Percentiles rank a stretch among this genome's conserved stretches.
Evolutionary conservation across 176 grass and related monocot species (phyloP).

Genomic region (Pontederia paniculata): DNA sequence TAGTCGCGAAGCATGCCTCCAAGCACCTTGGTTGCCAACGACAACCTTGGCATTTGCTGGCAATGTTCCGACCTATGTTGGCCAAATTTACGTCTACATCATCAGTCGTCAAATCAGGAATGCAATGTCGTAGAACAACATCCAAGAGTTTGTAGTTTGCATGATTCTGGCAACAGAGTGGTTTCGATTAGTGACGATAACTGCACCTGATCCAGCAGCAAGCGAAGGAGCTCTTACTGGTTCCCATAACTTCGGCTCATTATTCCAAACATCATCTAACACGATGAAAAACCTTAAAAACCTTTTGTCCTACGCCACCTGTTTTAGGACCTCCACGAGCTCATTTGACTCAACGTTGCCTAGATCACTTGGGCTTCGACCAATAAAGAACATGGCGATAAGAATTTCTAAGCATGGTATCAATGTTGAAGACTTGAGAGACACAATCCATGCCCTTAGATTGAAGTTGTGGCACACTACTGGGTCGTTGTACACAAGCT

Average conservation of each 20-base stretch:
- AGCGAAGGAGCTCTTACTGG: conserved; percentile 3
- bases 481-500: conserved; percentile 30
- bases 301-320: not conserved
- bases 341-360: conserved; percentile 2
- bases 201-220: conserved; percentile 2
- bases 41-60: conserved; percentile 32
- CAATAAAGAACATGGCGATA: conserved; percentile 10
- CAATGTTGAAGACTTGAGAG: conserved; percentile 27
- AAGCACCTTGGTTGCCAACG: conserved; percentile 30
- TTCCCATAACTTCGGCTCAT: conserved; percentile 9
- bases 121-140: conserved; percentile 30
- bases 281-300: conserved; percentile 38
- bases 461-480: conserved; percentile 15
- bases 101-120: conserved; percentile 2
- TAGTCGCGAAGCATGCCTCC: conserved; percentile 13
- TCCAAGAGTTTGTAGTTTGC: conserved; percentile 15
- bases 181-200: conserved; percentile 34
- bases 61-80: conserved; percentile 19
- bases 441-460: conserved; percentile 30
- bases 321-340: not conserved
- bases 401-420: conserved; percentile 12
- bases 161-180: conserved; percentile 19
- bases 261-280: conserved; percentile 37
- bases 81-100: not conserved
- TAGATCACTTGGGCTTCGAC: not conserved